phyloP scores from a whole-genome alignment of 176 grass and related monocot genomes.

The Elaeis guineensis region DNA sequence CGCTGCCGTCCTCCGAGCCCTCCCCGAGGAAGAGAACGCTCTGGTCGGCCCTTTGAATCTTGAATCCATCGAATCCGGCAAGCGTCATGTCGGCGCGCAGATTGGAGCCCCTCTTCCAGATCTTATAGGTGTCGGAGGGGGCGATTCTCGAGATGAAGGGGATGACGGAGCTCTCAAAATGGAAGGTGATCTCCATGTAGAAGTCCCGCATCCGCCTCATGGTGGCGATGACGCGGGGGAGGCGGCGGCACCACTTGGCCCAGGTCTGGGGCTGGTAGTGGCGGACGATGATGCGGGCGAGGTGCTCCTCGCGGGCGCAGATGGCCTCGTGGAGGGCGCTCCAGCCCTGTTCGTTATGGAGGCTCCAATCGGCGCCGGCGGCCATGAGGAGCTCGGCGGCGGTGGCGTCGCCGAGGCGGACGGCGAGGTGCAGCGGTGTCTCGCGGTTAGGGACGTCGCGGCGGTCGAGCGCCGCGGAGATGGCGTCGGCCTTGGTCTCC shows the following conservation, averaged over 20 bases:
- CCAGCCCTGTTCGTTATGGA: constrained; percentile 7
- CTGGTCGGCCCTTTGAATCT: background rate
- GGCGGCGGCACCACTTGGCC: constrained; percentile 7
- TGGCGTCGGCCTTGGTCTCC: constrained; percentile 2
- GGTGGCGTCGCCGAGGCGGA: constrained; percentile 2
- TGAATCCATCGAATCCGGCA: constrained; percentile 10
- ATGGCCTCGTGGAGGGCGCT: constrained; percentile 5
- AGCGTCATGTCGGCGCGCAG: constrained; percentile 12
- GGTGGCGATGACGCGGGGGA: constrained; percentile 2
- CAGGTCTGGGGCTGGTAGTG: background rate
- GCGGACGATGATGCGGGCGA: constrained; percentile 6
- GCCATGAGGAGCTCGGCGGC: background rate
- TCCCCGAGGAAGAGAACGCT: constrained; percentile 5
- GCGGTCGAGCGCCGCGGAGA: constrained; percentile 10
- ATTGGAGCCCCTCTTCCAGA: constrained; percentile 12
- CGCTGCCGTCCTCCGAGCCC: background rate
- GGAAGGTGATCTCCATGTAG: constrained; percentile 18
- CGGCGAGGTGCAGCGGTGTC: constrained; percentile 9
- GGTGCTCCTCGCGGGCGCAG: background rate
- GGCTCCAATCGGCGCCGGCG: constrained; percentile 8
- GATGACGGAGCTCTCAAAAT: constrained; percentile 14
- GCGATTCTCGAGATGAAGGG: constrained; percentile 9
- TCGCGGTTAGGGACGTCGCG: constrained; percentile 7
- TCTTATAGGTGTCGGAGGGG: constrained; percentile 15
- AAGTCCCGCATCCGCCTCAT: constrained; percentile 8